Evolutionary conservation across 345 rosid genomes (phyloP).

Genomic region (Pelargonium nanum): DNA sequence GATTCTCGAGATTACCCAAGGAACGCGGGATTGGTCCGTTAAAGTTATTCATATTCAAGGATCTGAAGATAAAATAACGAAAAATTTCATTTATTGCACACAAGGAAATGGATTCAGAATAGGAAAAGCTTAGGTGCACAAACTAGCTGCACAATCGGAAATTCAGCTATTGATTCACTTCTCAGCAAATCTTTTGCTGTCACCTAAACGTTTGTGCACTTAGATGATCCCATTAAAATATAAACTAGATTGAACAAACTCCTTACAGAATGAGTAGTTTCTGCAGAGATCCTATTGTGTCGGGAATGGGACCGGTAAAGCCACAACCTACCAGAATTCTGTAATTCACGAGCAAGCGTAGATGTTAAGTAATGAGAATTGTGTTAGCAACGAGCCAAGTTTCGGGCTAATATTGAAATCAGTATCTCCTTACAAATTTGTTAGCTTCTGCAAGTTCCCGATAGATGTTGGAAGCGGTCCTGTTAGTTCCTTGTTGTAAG

Average conservation of each 20-base stretch:
- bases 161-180: too few relatives aligned
- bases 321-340: slow-evolving; percentile 72
- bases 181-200: too few relatives aligned
- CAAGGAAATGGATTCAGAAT: not conserved
- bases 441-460: slow-evolving; percentile 44
- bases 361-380: slow-evolving; percentile 1
- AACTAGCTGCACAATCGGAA: too few relatives aligned
- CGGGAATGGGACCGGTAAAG: slow-evolving; percentile 62
- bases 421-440: slow-evolving; percentile 45
- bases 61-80: slow-evolving; percentile 34
- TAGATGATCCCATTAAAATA: too few relatives aligned
- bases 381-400: not conserved
- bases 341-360: slow-evolving; percentile 9
- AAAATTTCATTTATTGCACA: not conserved
- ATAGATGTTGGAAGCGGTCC: slow-evolving; percentile 64
- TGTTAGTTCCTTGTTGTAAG: slow-evolving; percentile 42
- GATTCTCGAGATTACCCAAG: slow-evolving; percentile 49
- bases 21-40: slow-evolving; percentile 64
- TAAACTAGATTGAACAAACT: not conserved
- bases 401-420: not conserved
- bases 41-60: slow-evolving; percentile 63
- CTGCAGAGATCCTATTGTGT: slow-evolving; percentile 46
- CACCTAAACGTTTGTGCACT: too few relatives aligned
- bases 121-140: not conserved
- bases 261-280: slow-evolving; percentile 51